Base-by-base conservation (phyloP, 2,329 filamentous ascomycete species). In the Metarhizium brunneum region DNA sequence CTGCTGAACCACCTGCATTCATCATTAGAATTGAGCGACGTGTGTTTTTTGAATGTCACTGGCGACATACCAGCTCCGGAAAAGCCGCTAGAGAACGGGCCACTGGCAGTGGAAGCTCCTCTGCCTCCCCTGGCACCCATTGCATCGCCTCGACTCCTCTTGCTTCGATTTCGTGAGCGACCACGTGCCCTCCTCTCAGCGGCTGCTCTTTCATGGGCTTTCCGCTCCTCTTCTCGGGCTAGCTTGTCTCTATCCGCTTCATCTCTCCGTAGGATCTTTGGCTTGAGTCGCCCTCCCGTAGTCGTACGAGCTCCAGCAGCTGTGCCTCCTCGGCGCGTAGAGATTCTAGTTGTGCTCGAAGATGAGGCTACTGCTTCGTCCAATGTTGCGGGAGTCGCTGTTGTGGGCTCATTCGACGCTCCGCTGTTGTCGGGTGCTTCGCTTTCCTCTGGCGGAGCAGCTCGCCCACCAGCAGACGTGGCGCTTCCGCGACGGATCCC, bases 211-310 rank as follows among this genome's bases (percentile, higher is more conserved):
- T 73, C 71, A 38, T 59, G 69, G 2, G 73, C 71, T 58, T 76
- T 76, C 56, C 73, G 68, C 54, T 73, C 69, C 57, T 76, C 73
- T 54, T 73, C 69, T 13, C 72, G 68, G 49, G 77, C 77, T 10
- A 80, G 65, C 52, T 61, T 71, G 54, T 77, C 75, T 63, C 77
- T 69, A 53, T 79, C 76, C 6, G 73, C 72, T 55, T 78, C 76
- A 66, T 79, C 76, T 71, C 77, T 69, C 54, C 77, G 72, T 50
- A 78, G 63, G 57, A 74, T 76, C 60, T 73, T 78, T 35, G 77
- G 77, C 53, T 71, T 72, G 53, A 79, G 78, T 42, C 77, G 71
- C 43, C 69, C 70, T 10, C 65, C 57, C 20, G 66, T 64, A n/a
- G 69, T 63, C 18, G 69, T 71, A 32, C 71, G 63, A 14, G 71